These are phyloP conservation scores for Coniochaeta sp. DNA, from an alignment of 2,329 filamentous ascomycete genomes.

Conservation along the genomic window DNA sequence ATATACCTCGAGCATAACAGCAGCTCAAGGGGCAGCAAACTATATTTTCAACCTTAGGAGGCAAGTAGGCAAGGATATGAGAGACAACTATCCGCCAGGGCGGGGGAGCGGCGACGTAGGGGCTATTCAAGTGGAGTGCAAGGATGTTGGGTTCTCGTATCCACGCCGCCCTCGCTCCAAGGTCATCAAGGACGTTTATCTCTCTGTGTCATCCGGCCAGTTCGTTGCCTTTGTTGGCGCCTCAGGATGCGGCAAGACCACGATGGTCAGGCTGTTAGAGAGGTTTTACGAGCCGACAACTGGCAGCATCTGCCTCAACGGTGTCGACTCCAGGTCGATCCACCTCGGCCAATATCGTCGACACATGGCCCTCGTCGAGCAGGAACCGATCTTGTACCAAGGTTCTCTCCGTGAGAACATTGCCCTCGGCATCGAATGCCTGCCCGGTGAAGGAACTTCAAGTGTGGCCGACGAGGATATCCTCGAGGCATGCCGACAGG, in stretches of 20 bases:
- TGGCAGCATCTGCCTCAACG: slow-evolving; percentile 32
- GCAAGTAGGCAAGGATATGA: slow-evolving; percentile 7
- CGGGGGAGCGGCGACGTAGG: background rate
- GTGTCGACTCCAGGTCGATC: slow-evolving; percentile 20
- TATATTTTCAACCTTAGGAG: slow-evolving; percentile 37
- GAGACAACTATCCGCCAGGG: slow-evolving; percentile 6
- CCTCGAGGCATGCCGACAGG: slow-evolving; percentile 41
- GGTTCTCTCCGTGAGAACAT: slow-evolving; percentile 51
- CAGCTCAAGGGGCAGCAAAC: slow-evolving; percentile 38
- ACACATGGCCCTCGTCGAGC: slow-evolving; percentile 38
- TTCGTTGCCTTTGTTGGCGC: slow-evolving; percentile 50
- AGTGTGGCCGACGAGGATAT: slow-evolving; percentile 18
- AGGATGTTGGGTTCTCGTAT: slow-evolving; percentile 56
- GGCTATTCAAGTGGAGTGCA: slow-evolving; percentile 35
- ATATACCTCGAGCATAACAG: slow-evolving; percentile 44
- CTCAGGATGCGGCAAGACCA: slow-evolving; percentile 53
- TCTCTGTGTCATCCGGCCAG: slow-evolving; percentile 32
- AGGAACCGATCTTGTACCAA: slow-evolving; percentile 18
- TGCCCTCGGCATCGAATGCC: slow-evolving; percentile 31
- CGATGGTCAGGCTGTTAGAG: slow-evolving; percentile 46
- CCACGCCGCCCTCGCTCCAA: slow-evolving; percentile 35
- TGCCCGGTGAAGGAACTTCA: background rate
- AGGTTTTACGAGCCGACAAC: slow-evolving; percentile 29
- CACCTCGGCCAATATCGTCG: slow-evolving; percentile 37
- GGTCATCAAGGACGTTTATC: slow-evolving; percentile 32